Base-by-base conservation (phyloP, 208 protist genomes). In the Pavlovales sp. region DNA sequence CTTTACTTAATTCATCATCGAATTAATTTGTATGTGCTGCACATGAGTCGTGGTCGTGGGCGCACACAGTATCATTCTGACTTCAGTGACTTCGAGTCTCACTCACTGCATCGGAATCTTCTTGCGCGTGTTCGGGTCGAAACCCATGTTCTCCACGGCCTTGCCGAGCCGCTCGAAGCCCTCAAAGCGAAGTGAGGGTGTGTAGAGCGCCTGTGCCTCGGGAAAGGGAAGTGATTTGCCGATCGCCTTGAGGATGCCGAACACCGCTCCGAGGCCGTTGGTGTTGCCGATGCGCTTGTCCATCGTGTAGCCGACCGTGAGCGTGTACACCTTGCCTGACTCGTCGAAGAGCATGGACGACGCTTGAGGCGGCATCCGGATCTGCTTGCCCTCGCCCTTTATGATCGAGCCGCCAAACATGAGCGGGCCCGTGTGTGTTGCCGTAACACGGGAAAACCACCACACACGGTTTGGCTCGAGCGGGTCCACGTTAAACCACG, bases 201-300 rank as follows among this genome's bases (percentile, higher is more conserved):
- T 75, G 36, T 41, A 85, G 0, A 75, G 81, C 36, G 26, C 34
- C 34, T 41, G 81, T 0, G 18, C 84, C 84, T 88, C 84, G 5
- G 34, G 4, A 38, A 88, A 41, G 10, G 84, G 84, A 0, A 88
- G 71, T 18, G 71, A 36, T 7, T 88, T 66, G n/a, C 76, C 76
- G 4, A 88, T 47, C 39, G 71, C 84, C n/a, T 88, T 41, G 11
- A 88, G 40, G 11, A 80, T 39, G 22, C 67, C 84, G 0, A 88
- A 38, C 32, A 79, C 71, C 1, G 41, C 84, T 0, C 57, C 84
- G 18, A 88, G 38, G 0, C 84, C 84, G 10, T 76, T 57, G 0
- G 84, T 80, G 66, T 88, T 88, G 67, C 84, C 84, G n/a, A 76
- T 57, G 22, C 75, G 71, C 71, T 66, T 88, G 84, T 88, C 76